Evolutionary conservation across 179 eudicot genomes (phyloP).

Genomic region (Beta macrorhiza): DNA sequence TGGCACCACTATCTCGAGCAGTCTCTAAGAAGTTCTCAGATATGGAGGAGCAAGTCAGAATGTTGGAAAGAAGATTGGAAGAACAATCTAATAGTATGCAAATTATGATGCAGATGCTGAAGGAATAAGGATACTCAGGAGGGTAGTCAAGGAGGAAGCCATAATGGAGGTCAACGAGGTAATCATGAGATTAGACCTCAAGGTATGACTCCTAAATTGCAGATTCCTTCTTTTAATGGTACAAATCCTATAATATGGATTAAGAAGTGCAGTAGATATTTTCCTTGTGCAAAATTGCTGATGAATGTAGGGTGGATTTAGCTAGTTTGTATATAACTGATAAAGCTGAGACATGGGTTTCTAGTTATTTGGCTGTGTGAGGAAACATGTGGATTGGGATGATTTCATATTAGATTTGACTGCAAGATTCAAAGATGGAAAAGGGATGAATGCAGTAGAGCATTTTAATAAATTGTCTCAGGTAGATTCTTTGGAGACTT

Average conservation of each 20-base stretch:
- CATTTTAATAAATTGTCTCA: neutral
- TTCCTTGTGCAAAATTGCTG: neutral
- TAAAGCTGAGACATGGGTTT: neutral
- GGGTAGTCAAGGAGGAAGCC: no score
- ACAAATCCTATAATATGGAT: neutral
- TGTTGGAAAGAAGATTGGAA: no score
- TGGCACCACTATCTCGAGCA: no score
- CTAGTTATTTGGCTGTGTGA: neutral
- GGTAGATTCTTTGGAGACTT: neutral
- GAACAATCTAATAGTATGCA: no score
- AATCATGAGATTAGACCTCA: neutral
- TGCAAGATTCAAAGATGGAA: neutral
- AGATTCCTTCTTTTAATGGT: neutral
- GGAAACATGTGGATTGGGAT: neutral
- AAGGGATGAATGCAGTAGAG: neutral
- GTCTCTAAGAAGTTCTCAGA: no score
- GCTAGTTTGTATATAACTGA: neutral
- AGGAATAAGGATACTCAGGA: neutral
- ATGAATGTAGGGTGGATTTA: neutral
- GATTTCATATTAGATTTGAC: neutral
- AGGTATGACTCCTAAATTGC: neutral
- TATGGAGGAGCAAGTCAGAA: neutral
- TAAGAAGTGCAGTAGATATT: neutral
- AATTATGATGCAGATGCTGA: neutral
- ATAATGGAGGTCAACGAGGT: neutral